Evolutionary conservation across 495 filamentous ascomycete species (phyloP).

Genomic region (Ascodesmis nigricans): DNA sequence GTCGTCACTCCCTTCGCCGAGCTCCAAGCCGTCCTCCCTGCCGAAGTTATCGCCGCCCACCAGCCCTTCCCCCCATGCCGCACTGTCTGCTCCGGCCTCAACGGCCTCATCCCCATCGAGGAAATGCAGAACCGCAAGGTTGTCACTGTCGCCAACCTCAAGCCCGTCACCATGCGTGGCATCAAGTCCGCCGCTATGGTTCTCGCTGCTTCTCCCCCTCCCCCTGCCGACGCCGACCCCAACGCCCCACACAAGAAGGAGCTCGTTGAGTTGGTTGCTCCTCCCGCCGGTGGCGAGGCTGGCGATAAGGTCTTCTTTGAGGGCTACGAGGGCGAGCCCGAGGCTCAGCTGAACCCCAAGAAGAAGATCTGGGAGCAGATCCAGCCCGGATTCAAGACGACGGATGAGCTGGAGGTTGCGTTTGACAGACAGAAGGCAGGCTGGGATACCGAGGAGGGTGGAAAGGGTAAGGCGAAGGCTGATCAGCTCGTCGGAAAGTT

Average conservation of each 20-base stretch:
- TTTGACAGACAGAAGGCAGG: slow-evolving; percentile 45
- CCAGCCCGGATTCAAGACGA: slow-evolving; percentile 86
- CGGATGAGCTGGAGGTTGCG: slow-evolving; percentile 49
- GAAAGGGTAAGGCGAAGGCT: slow-evolving; percentile 28
- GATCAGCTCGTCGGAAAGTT: slow-evolving; percentile 48
- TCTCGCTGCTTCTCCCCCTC: slow-evolving; percentile 66
- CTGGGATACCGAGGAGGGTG: slow-evolving; percentile 36
- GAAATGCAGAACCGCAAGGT: slow-evolving; percentile 95
- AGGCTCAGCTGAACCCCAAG: slow-evolving; percentile 87
- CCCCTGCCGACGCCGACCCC: slow-evolving; percentile 57
- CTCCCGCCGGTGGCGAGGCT: slow-evolving; percentile 53
- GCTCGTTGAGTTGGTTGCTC: slow-evolving; percentile 65
- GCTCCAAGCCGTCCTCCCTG: slow-evolving; percentile 51
- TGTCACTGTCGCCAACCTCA: slow-evolving; percentile 85
- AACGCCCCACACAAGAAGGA: slow-evolving; percentile 48
- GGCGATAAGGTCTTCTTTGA: slow-evolving; percentile 84
- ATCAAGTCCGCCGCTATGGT: slow-evolving; percentile 95
- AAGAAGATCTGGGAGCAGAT: slow-evolving; percentile 96
- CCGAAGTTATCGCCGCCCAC: slow-evolving; percentile 32
- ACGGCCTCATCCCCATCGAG: slow-evolving; percentile 72
- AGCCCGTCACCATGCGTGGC: slow-evolving; percentile 96
- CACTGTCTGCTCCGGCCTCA: slow-evolving; percentile 89
- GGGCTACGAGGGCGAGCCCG: slow-evolving; percentile 80
- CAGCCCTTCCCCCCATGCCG: slow-evolving; percentile 31
- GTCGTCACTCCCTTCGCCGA: slow-evolving; percentile 22